Evolutionary conservation across 2,329 filamentous ascomycete genomes (phyloP), one percentile per base, ranked within the genome.

Genomic region (Hymenotorrendiella dingleyae): DNA sequence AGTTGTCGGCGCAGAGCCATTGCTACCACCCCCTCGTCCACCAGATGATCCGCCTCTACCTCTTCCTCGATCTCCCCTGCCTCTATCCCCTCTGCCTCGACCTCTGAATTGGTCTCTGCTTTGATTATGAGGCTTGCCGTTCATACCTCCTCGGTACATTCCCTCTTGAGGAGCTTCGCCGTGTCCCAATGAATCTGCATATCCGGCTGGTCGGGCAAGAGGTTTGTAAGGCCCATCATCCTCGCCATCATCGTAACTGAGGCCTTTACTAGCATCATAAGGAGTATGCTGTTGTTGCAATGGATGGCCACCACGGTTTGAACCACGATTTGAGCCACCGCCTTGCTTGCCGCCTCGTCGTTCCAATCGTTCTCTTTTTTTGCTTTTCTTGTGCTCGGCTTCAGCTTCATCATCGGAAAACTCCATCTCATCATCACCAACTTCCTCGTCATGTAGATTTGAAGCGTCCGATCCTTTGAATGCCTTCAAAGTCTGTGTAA

Each of bases 321-420:
- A 61, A 20, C 62, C 55, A 12, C 62, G 60, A 36, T 63, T 62
- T 17, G 65, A 65, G 47, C 68, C 69, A 6, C 14, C 28, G 8
- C 28, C 22, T 57, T 69, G 70, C 58, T 71, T 77, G 41, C 69
- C 70, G 46, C 59, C 64, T 16, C 71, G 68, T 55, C 75, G 78
- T 64, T 83, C 65, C 7, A 71, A 68, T 54, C 74, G 80, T 66
- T 82, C 83, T 49, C 80, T 74, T 65, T 89, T 89, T 40, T 79
- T 56, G 46, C 74, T 73, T 43, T 76, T 70, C 67, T 84, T 94
- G 61, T 88, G 80, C 55, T 89, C 86, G 6, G 84, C 84, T 64
- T 98, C 93, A 54, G 86, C 85, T 65, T 98, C 93, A 57, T 98
- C 93, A 54, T 98, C 93, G 0, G 91, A 96, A 62, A 97, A 97